These are phyloP conservation scores for Syncephalastrum monosporum DNA, from an alignment of 371 early-diverging fungal genomes.

Conservation along the genomic window DNA sequence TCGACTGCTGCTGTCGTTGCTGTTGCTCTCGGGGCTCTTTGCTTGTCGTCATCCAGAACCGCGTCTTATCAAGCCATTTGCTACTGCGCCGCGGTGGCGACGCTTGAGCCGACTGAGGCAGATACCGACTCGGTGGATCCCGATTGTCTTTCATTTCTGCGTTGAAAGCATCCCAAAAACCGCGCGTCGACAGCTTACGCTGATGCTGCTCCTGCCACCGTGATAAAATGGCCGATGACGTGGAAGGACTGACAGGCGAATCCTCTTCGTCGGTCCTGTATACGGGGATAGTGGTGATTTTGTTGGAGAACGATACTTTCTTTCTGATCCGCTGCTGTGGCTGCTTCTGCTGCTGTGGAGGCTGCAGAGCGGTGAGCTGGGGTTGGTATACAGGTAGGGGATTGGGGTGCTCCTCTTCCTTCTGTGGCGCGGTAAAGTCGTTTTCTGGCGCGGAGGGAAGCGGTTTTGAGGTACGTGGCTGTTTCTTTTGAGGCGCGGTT, in stretches of 20 bases:
- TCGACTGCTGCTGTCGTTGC: not conserved
- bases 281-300: conserved; percentile 7
- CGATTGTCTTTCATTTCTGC: conserved; percentile 5
- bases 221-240: conserved; percentile 9
- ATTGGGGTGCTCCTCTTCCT: conserved; percentile 4
- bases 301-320: conserved; percentile 11
- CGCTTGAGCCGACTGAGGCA: too few species aligned
- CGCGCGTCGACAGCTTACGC: conserved; percentile 5
- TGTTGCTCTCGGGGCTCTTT: not conserved
- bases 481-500: too few species aligned
- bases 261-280: conserved; percentile 1
- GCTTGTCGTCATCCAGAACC: too few species aligned
- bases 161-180: conserved; percentile 16
- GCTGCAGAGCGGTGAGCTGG: not conserved
- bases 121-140: not conserved
- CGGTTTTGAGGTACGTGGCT: too few species aligned
- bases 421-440: not conserved
- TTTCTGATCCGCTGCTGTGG: conserved; percentile 1
- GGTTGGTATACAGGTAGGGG: conserved; percentile 10
- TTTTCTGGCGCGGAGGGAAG: too few species aligned
- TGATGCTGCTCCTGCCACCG: conserved; percentile 14
- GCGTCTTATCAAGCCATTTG: too few species aligned
- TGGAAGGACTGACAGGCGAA: not conserved
- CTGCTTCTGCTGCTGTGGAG: not conserved
- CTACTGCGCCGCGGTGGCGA: too few species aligned